Conservation (phyloP, 2,329 filamentous ascomycete species). For the Ascochyta fabae region DNA sequence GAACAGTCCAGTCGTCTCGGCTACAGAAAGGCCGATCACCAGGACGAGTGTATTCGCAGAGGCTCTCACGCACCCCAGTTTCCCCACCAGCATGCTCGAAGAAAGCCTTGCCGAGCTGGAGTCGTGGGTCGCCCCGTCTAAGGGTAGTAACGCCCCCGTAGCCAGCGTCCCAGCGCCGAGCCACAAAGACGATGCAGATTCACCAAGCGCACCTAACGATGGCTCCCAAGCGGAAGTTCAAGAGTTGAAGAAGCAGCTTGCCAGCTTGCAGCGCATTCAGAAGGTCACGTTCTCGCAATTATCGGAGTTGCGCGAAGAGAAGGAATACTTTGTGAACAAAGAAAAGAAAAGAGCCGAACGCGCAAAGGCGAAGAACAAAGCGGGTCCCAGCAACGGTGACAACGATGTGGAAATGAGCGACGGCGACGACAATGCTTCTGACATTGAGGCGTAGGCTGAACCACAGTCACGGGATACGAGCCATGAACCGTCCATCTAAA, state of each 20-base stretch:
- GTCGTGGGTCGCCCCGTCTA: conserved; percentile 34
- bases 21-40: conserved; percentile 27
- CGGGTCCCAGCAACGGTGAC: conserved; percentile 28
- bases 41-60: conserved; percentile 45
- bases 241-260: conserved; percentile 49
- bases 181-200: conserved; percentile 6
- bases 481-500: conserved; percentile 2
- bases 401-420: conserved; percentile 43
- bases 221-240: conserved; percentile 40
- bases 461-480: conserved; percentile 1
- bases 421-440: conserved; percentile 10
- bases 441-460: conserved; percentile 3
- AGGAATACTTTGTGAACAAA: conserved; percentile 42
- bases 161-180: conserved; percentile 46
- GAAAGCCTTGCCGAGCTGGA: conserved; percentile 46
- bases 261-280: conserved; percentile 54
- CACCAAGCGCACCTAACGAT: conserved; percentile 5
- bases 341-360: conserved; percentile 40
- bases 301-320: conserved; percentile 52
- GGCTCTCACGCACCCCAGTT: conserved; percentile 52
- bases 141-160: conserved; percentile 17
- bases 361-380: conserved; percentile 30
- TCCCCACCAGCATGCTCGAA: conserved; percentile 51
- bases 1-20: conserved; percentile 37
- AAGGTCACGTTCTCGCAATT: conserved; percentile 55